phyloP scores from a whole-genome alignment of 2,329 filamentous ascomycete species.

The Fusarium sp. region DNA sequence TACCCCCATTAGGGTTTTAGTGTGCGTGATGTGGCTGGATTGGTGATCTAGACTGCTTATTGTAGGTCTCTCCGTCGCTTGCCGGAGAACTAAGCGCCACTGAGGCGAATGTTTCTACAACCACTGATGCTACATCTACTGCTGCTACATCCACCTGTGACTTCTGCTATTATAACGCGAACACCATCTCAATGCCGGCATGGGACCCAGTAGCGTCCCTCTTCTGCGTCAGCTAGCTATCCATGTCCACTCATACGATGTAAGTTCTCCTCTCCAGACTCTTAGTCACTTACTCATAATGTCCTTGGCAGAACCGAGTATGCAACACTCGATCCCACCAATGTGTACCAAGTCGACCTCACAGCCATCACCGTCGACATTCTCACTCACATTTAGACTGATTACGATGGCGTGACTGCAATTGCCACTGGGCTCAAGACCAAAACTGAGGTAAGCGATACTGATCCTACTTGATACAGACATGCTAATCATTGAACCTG shows the following conservation, averaged over 20 bases:
- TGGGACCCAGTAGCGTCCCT: neutral
- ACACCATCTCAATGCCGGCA: neutral
- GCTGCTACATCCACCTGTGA: neutral
- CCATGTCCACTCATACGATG: neutral
- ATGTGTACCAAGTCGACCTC: neutral
- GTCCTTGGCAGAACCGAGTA: neutral
- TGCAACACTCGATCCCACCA: neutral
- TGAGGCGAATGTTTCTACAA: neutral
- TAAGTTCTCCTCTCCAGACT: accelerated
- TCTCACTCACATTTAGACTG: neutral
- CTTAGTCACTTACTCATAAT: accelerated
- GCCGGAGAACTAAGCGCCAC: neutral
- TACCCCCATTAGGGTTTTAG: neutral
- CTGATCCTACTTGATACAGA: accelerated
- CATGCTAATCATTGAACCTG: neutral
- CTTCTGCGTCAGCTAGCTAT: neutral
- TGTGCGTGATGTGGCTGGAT: neutral
- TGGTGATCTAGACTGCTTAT: neutral
- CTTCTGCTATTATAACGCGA: neutral
- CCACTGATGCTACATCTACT: neutral
- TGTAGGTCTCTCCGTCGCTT: neutral
- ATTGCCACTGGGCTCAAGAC: neutral
- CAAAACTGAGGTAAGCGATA: neutral
- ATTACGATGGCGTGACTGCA: neutral
- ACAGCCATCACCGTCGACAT: neutral